These are phyloP conservation scores for Sonneratia alba DNA, from an alignment of 345 rosid species.

Conservation along the genomic window DNA sequence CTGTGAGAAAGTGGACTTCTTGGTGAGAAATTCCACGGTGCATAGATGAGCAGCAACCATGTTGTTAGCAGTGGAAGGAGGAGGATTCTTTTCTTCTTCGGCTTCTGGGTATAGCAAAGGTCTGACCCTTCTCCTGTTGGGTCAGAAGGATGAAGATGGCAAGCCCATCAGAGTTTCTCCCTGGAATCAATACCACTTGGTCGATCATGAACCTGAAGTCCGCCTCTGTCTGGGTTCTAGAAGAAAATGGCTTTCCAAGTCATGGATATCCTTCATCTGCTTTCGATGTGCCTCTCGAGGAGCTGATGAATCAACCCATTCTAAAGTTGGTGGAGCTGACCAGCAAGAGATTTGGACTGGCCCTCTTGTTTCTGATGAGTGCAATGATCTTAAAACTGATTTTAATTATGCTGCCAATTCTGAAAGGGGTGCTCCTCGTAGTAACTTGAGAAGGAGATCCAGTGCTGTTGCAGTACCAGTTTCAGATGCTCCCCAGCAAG, in stretches of 20 bases:
- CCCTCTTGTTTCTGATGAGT: slow-evolving; percentile 35
- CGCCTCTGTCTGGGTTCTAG: slow-evolving; percentile 85
- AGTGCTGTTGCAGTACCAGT: slow-evolving; percentile 29
- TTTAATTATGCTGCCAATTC: slow-evolving; percentile 30
- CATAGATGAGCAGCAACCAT: slow-evolving; percentile 73
- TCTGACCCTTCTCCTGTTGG: slow-evolving; percentile 78
- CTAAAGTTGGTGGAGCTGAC: slow-evolving; percentile 61
- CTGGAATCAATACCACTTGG: slow-evolving; percentile 96
- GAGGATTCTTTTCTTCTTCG: slow-evolving; percentile 96
- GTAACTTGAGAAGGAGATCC: slow-evolving; percentile 70
- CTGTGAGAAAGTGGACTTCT: not conserved
- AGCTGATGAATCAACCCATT: slow-evolving; percentile 55
- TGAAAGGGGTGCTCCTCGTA: slow-evolving; percentile 39
- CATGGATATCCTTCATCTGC: slow-evolving; percentile 76
- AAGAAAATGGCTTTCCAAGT: slow-evolving; percentile 67
- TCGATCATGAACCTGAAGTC: slow-evolving; percentile 63
- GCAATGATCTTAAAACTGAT: slow-evolving; percentile 23
- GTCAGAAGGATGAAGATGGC: slow-evolving; percentile 61
- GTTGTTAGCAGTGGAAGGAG: slow-evolving; percentile 98
- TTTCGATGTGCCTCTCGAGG: slow-evolving; percentile 86
- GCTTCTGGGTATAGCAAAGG: slow-evolving; percentile 96
- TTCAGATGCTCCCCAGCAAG: slow-evolving; percentile 31
- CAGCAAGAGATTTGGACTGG: slow-evolving; percentile 45
- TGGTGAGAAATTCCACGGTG: slow-evolving; percentile 16
- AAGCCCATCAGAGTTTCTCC: slow-evolving; percentile 89